Conservation (phyloP, 2,329 filamentous ascomycete species). For the Simplicillium sp. region DNA sequence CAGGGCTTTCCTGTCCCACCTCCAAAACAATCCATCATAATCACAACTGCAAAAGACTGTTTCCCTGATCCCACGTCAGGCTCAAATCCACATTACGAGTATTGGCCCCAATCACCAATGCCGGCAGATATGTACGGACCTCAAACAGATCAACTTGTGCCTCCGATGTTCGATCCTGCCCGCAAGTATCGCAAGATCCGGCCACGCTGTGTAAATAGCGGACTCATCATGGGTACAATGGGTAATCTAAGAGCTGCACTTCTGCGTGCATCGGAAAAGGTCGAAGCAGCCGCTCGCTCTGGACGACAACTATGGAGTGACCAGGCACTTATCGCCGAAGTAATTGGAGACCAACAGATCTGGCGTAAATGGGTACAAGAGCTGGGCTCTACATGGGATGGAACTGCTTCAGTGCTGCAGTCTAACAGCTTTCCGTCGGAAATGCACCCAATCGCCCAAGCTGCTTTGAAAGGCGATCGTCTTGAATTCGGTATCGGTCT, state of each 20-base stretch:
- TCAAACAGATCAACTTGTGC: constrained; percentile 18
- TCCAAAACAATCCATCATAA: constrained; percentile 20
- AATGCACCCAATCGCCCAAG: constrained; percentile 15
- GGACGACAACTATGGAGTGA: constrained; percentile 28
- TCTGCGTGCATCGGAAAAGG: constrained; percentile 17
- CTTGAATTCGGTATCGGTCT: constrained; percentile 30
- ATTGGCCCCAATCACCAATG: constrained; percentile 26
- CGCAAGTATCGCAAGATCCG: constrained; percentile 21
- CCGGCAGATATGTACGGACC: constrained; percentile 21
- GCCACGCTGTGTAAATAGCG: constrained; percentile 24
- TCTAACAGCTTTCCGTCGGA: constrained; percentile 8
- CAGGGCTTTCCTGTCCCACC: constrained; percentile 17
- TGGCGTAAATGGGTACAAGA: constrained; percentile 22
- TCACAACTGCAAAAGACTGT: constrained; percentile 25
- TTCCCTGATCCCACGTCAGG: constrained; percentile 21
- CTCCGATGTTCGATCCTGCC: constrained; percentile 18
- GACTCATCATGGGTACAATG: constrained; percentile 25
- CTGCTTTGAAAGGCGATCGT: constrained; percentile 15
- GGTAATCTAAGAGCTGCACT: constrained; percentile 15
- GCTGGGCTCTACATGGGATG: constrained; percentile 22
- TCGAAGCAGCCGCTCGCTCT: constrained; percentile 14
- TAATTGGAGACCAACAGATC: constrained; percentile 28
- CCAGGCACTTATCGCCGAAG: constrained; percentile 25
- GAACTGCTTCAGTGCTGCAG: constrained; percentile 10
- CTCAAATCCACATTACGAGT: constrained; percentile 22